A percentile compares a stretch with the other conserved stretches of the same genome.
Conservation (phyloP, 495 filamentous ascomycete genomes). For the Penicillium goetzii region DNA sequence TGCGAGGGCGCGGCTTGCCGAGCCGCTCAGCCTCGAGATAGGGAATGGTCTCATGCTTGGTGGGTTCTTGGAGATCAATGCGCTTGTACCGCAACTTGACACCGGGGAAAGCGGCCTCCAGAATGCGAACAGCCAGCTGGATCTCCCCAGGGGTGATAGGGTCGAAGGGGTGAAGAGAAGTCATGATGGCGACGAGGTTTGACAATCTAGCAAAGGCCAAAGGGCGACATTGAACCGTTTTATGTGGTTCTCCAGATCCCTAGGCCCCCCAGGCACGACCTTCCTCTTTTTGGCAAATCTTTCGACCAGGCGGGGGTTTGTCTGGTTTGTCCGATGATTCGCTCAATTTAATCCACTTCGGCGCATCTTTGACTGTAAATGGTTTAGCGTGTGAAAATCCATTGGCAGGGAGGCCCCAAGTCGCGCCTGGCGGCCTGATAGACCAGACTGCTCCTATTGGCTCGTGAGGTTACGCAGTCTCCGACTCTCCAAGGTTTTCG, state of each 20-base stretch:
- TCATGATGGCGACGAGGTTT: constrained; percentile 21
- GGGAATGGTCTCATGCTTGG: constrained; percentile 47
- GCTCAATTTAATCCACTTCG: constrained; percentile 6
- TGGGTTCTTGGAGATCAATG: constrained; percentile 50
- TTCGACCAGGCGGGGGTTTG: constrained; percentile 14
- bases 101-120: constrained; percentile 45
- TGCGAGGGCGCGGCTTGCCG: constrained; percentile 36
- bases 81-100: constrained; percentile 49
- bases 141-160: constrained; percentile 50
- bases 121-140: constrained; percentile 41
- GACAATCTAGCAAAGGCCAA: neutral
- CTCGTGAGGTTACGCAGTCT: neutral
- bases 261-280: neutral
- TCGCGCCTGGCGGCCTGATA: neutral
- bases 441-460: neutral
- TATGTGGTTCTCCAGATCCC: neutral
- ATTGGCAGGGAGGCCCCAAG: neutral
- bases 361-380: constrained; percentile 27
- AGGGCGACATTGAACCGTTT: constrained; percentile 10
- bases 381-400: constrained; percentile 26
- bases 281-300: constrained; percentile 29
- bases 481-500: neutral
- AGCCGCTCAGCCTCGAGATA: constrained; percentile 48
- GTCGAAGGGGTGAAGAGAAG: constrained; percentile 47
- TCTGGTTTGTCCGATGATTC: constrained; percentile 20